Evolutionary conservation across 805 yeast species (phyloP).

Genomic region (Lipomyces japonicus): DNA sequence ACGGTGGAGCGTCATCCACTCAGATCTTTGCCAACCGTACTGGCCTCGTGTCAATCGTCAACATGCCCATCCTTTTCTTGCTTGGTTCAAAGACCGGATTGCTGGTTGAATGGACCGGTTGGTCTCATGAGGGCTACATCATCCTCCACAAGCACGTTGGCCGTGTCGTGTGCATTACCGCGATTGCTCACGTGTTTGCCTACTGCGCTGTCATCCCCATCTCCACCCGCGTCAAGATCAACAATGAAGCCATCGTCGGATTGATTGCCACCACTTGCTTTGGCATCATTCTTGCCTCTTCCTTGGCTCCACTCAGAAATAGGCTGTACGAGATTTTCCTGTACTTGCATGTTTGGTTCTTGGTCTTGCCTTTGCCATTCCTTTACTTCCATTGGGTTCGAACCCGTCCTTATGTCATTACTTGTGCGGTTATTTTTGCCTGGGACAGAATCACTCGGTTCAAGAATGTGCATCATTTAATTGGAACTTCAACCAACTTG

Average conservation of each 20-base stretch:
- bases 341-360: constrained; percentile 27
- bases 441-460: constrained; percentile 27
- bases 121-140: constrained; percentile 30
- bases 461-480: constrained; percentile 25
- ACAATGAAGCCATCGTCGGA: constrained; percentile 28
- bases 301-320: constrained; percentile 26
- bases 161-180: constrained; percentile 26
- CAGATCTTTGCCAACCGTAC: constrained; percentile 28
- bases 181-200: constrained; percentile 27
- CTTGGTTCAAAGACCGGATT: constrained; percentile 30
- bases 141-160: constrained; percentile 29
- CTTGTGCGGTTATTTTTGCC: constrained; percentile 27
- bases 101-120: constrained; percentile 27
- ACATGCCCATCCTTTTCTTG: constrained; percentile 29
- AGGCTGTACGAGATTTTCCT: constrained; percentile 26
- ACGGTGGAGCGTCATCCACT: constrained; percentile 28
- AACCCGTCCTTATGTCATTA: constrained; percentile 27
- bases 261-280: constrained; percentile 29
- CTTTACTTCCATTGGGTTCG: constrained; percentile 28
- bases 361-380: constrained; percentile 27
- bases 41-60: constrained; percentile 28
- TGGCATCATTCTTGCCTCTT: constrained; percentile 25
- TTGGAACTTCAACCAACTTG: constrained; percentile 21
- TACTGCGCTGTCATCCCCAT: constrained; percentile 29
- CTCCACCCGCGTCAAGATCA: constrained; percentile 20